Conservation (phyloP, 2,329 filamentous ascomycete genomes). For the Aspergillus costaricaensis region DNA sequence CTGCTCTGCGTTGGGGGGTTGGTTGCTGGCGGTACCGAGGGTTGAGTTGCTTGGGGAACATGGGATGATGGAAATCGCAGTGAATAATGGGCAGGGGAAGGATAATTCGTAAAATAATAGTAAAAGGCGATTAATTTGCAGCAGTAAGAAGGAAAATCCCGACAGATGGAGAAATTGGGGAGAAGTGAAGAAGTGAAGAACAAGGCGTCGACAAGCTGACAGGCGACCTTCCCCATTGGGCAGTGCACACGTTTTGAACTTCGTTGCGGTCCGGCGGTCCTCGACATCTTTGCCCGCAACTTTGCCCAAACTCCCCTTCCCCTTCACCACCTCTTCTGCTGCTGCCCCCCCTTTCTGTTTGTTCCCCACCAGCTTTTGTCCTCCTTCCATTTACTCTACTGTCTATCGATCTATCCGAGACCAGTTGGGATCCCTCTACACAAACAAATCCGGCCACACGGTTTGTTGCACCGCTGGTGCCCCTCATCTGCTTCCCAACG, state of each 20-base stretch:
- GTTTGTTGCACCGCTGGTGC: constrained; percentile 8
- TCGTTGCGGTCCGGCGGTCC: constrained; percentile 3
- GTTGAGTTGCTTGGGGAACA: neutral
- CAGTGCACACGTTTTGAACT: constrained; percentile 11
- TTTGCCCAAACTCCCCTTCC: neutral
- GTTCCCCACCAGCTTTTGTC: neutral
- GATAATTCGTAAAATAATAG: neutral
- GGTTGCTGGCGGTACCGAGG: neutral
- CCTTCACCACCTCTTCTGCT: neutral
- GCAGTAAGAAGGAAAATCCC: neutral
- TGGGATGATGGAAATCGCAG: neutral
- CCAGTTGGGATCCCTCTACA: neutral
- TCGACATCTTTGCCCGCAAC: constrained; percentile 3
- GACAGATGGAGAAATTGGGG: too few species aligned
- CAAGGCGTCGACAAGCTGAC: neutral
- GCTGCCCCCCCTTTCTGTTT: neutral
- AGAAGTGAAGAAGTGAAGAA: neutral
- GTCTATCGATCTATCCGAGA: neutral
- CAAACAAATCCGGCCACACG: neutral
- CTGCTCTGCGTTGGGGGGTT: neutral
- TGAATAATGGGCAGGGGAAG: neutral
- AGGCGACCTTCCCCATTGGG: constrained; percentile 20
- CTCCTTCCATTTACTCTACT: neutral
- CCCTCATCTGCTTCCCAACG: constrained; percentile 20
- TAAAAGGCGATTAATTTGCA: too few species aligned